Base-by-base conservation (phyloP, 2,329 filamentous ascomycete species). In the Thermothelomyces thermophilus region DNA sequence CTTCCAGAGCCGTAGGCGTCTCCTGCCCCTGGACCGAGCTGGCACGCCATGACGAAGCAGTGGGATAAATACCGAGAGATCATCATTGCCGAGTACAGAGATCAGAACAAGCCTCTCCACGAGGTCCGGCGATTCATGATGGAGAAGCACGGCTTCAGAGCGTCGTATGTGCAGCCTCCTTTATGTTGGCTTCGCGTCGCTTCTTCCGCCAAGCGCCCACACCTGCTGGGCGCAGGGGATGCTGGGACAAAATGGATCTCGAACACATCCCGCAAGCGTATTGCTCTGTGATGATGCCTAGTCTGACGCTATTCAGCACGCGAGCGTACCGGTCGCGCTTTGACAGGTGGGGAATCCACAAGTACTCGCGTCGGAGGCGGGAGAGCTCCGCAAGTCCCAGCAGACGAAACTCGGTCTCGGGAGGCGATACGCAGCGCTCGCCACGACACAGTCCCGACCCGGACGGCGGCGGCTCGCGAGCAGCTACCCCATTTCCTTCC, bases 301-400 rank as follows among this genome's bases (percentile, higher is more conserved):
- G 10, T n/a, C 40, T 48, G 30, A 35, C 17, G 7, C 10, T 9
- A 46, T 35, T 8, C 30, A 61, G 60, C 6, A 60, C 46, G 28
- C 70, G 74, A 45, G 72, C 74, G 2, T 77, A 76, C 56, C 66
- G 73, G 17, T 71, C 72, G n/a, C 66, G 71, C 33, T 68, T 77
- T 53, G 66, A 71, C 20, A 65, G 61, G 51, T 77, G 74, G 74
- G 57, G 63, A 3, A 56, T 74, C 36, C 60, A 63, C 56, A 77
- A 77, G 59, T 77, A 77, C 60, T 73, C 70, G 46, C 67, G 68
- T 34, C 55, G 59, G 26, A 54, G 49, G 26, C 53, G 53, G 19
- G 49, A 37, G 33, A 39, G 49, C 6, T 51, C 54, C 17, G 31
- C 22, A 19, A 45, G 42, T 33, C 39, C 28, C 20, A 36, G 45